These are phyloP conservation scores for Euclidium syriacum DNA, from an alignment of 345 rosid genomes.

Conservation along the genomic window DNA sequence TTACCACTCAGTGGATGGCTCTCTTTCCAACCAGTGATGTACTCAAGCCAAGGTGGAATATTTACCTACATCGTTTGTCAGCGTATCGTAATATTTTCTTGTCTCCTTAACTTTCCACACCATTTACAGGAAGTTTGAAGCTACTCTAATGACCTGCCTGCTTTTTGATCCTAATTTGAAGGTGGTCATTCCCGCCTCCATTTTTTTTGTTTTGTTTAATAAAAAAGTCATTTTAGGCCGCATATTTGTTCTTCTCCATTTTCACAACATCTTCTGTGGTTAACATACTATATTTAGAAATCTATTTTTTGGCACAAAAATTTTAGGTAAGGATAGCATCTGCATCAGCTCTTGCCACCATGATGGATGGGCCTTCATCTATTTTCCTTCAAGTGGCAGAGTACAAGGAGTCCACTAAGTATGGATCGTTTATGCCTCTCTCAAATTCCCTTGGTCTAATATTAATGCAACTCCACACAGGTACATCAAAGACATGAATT, in stretches of 20 bases:
- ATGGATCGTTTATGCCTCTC: slow-evolving; percentile 74
- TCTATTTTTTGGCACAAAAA: slow-evolving; percentile 12
- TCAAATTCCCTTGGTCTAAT: slow-evolving; percentile 84
- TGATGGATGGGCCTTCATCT: slow-evolving; percentile 84
- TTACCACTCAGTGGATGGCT: slow-evolving; percentile 80
- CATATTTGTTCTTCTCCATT: slow-evolving; percentile 7
- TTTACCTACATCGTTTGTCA: slow-evolving; percentile 9
- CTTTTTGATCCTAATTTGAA: slow-evolving; percentile 80
- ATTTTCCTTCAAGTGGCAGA: slow-evolving; percentile 90
- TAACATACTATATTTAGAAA: background rate
- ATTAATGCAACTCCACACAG: slow-evolving; percentile 86
- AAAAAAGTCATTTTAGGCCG: background rate
- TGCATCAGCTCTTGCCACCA: slow-evolving; percentile 74
- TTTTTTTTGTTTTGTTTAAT: too few species aligned
- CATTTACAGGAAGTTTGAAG: slow-evolving; percentile 67
- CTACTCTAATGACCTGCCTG: slow-evolving; percentile 79
- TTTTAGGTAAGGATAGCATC: slow-evolving; percentile 72
- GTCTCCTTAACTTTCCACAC: slow-evolving; percentile 22
- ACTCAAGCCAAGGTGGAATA: slow-evolving; percentile 58
- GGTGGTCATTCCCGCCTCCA: slow-evolving; percentile 42
- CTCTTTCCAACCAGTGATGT: slow-evolving; percentile 83
- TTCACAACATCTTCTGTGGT: slow-evolving; percentile 6
- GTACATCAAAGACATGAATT: slow-evolving; percentile 37
- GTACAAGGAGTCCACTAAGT: slow-evolving; percentile 66
- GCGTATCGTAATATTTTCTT: slow-evolving; percentile 7